Conservation (phyloP, 2,329 filamentous ascomycete species). For the Atkinsonella texensis region DNA sequence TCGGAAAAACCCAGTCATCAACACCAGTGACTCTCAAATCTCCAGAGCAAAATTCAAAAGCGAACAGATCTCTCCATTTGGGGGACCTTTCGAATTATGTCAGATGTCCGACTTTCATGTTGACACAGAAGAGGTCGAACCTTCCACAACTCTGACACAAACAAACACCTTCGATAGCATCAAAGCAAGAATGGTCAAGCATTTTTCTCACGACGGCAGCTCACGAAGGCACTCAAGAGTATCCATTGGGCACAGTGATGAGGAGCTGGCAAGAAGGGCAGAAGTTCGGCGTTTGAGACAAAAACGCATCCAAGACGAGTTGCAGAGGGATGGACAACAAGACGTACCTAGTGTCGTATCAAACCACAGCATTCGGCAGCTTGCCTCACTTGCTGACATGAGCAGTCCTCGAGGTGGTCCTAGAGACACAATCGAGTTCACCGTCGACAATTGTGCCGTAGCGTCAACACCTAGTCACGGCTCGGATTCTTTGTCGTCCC, state of each 20-base stretch:
- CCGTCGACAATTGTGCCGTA: conserved; percentile 9
- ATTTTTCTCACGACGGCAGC: conserved; percentile 32
- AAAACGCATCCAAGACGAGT: conserved; percentile 45
- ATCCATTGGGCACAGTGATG: conserved; percentile 34
- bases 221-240: conserved; percentile 27
- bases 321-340: conserved; percentile 33
- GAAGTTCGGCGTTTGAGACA: conserved; percentile 44
- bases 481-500: conserved; percentile 1
- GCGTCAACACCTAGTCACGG: neutral
- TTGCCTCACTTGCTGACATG: conserved; percentile 17
- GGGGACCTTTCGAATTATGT: conserved; percentile 16
- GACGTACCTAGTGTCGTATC: conserved; percentile 20
- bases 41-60: conserved; percentile 1
- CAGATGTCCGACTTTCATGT: conserved; percentile 27
- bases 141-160: conserved; percentile 16
- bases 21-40: conserved; percentile 2
- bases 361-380: conserved; percentile 13
- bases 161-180: conserved; percentile 32
- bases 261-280: conserved; percentile 41
- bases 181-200: conserved; percentile 31
- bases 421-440: conserved; percentile 37
- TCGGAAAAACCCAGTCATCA: conserved; percentile 3
- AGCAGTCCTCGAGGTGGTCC: conserved; percentile 27
- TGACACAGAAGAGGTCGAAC: conserved; percentile 24
- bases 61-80: conserved; percentile 8